Evolutionary conservation across 2,329 filamentous ascomycete species (phyloP), one percentile per base, ranked within the genome.

Genomic region (Aureobasidium melanogenum): DNA sequence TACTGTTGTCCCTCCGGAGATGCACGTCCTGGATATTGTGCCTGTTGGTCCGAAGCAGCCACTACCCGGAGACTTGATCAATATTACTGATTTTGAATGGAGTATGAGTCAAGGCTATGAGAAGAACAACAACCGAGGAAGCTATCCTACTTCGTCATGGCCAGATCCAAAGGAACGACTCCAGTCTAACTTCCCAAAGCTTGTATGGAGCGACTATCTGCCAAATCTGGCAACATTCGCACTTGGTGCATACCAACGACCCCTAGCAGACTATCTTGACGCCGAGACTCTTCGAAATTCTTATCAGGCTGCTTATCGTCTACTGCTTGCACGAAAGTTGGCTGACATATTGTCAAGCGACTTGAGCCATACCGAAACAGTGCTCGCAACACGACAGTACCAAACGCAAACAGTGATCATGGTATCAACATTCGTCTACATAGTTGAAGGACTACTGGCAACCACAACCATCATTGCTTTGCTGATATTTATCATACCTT

Each of bases 241-340:
- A 0, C 56, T 79, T 2, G 72, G 67, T 8, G 65, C 69, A 0
- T 67, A 65, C 10, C 60, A 66, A 1, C 62, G 60, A 0, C 62
- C 72, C 0, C 7, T 72, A 0, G 67, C 71, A 17, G 69, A 72
- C 0, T 75, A 75, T 36, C 55, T 75, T 1, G 70, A 76, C 41
- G 70, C 71, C 28, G 52, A 67, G 15, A 63, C 62, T 0, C 60
- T 80, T 0, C 65, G 67, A 0, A 32, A 64, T 1, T 72, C 74
- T 0, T 79, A 77, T 48, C 69, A 75, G 30, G 67, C 68, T 1
- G 75, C 76, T 5, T 78, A 80, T 58, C 67, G 74, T 15, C 32
- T 81, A 0, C 64, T 80, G 0, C 79, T 81, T 46, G 64, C 74
- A 0, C 66, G 73, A 1, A 62, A 67, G 0, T 69, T 77, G 69